Conservation (phyloP, 805 yeast genomes). For the Sugiyamaella marilandica region DNA sequence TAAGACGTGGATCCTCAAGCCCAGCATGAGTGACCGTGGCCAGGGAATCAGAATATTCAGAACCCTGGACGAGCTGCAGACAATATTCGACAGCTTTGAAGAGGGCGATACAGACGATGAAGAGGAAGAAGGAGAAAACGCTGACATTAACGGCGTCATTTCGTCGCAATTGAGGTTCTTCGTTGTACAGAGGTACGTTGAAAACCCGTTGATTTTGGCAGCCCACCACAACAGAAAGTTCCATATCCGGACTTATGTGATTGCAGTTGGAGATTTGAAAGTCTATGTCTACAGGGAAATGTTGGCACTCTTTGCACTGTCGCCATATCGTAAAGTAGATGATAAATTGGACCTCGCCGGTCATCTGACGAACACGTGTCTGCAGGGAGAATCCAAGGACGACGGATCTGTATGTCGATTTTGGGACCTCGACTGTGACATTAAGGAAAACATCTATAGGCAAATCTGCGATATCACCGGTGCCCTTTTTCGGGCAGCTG, state of each 20-base stretch:
- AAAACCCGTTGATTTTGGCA: conserved; percentile 60
- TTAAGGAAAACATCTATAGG: conserved; percentile 36
- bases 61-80: conserved; percentile 74
- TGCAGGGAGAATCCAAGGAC: conserved; percentile 52
- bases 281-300: conserved; percentile 79
- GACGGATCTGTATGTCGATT: conserved; percentile 56
- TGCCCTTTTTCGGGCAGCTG: conserved; percentile 78
- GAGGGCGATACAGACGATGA: conserved; percentile 63
- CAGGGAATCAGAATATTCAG: conserved; percentile 87
- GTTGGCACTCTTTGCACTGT: conserved; percentile 74
- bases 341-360: conserved; percentile 48
- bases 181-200: conserved; percentile 77
- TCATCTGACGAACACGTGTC: conserved; percentile 91
- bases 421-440: conserved; percentile 39
- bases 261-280: conserved; percentile 65
- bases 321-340: conserved; percentile 39
- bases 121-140: conserved; percentile 40
- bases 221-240: conserved; percentile 67
- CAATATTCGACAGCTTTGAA: conserved; percentile 79
- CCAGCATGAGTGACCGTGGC: conserved; percentile 95
- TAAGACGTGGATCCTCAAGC: conserved; percentile 81
- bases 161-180: conserved; percentile 88
- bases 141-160: conserved; percentile 58
- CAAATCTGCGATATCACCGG: conserved; percentile 58
- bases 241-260: conserved; percentile 81